Evolutionary conservation across 2,329 filamentous ascomycete species (phyloP).

Genomic region (Verticillium tricorpus): DNA sequence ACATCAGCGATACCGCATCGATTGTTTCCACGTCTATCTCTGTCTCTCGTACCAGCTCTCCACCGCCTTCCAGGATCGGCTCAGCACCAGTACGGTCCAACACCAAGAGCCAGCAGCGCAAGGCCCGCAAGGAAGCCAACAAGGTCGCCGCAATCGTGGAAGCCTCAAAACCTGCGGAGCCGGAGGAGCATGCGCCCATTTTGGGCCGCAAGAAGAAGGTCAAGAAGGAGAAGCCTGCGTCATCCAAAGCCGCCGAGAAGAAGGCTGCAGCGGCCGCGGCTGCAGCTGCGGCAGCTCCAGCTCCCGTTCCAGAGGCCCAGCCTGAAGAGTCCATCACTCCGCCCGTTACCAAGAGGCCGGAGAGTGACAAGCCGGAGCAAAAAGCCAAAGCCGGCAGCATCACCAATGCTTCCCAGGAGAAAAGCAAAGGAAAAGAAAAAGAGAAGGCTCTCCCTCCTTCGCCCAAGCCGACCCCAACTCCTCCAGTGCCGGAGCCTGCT

Average conservation of each 20-base stretch:
- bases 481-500: conserved; percentile 1
- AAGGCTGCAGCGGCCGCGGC: background rate
- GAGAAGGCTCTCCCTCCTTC: background rate
- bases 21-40: conserved; percentile 68
- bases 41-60: conserved; percentile 65
- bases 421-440: conserved; percentile 13
- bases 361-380: conserved; percentile 7
- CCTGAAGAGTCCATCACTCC: conserved; percentile 6
- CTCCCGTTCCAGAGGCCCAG: background rate
- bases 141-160: conserved; percentile 53
- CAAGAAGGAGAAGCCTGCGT: conserved; percentile 62
- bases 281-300: background rate
- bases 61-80: conserved; percentile 59
- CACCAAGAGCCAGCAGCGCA: conserved; percentile 76
- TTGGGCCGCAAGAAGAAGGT: conserved; percentile 80
- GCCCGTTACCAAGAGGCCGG: conserved; percentile 13
- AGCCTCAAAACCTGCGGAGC: conserved; percentile 44
- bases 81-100: conserved; percentile 64
- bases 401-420: conserved; percentile 21
- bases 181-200: conserved; percentile 64
- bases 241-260: conserved; percentile 15
- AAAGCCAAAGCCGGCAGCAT: conserved; percentile 8
- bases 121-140: conserved; percentile 64
- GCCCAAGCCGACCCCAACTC: background rate
- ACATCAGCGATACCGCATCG: conserved; percentile 72